These are phyloP conservation scores for Sphagnum contortum DNA, from an alignment of 225 moss, liverwort and hornwort species.

Conservation along the genomic window DNA sequence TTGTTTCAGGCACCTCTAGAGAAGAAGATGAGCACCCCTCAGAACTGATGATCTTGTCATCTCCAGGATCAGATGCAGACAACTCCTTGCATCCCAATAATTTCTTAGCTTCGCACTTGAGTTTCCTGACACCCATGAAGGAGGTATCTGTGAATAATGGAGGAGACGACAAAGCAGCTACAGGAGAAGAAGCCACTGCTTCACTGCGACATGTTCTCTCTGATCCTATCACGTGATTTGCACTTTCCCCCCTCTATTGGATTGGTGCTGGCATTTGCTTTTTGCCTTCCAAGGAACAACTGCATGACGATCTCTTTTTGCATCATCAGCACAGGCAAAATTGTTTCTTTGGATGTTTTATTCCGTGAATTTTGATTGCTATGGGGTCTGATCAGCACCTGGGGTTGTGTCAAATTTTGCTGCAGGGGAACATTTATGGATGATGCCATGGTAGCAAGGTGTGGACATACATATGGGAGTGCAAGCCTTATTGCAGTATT, in stretches of 20 bases:
- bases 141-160: too few species aligned
- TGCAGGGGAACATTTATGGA: slow-evolving; percentile 46
- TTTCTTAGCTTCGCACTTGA: neutral
- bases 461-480: slow-evolving; percentile 48
- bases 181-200: slow-evolving; percentile 2
- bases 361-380: too few species aligned
- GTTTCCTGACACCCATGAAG: slow-evolving; percentile 2
- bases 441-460: slow-evolving; percentile 55
- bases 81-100: neutral
- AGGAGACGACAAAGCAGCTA: slow-evolving; percentile 4
- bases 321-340: too few species aligned
- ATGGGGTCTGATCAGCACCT: too few species aligned
- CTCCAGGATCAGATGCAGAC: slow-evolving; percentile 6
- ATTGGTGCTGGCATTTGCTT: neutral
- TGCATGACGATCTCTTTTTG: too few species aligned
- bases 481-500: slow-evolving; percentile 22
- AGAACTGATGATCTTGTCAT: slow-evolving; percentile 1
- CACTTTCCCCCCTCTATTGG: too few species aligned
- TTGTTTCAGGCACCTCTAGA: neutral
- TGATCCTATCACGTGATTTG: slow-evolving; percentile 37
- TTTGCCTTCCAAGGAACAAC: too few species aligned
- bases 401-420: neutral
- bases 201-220: slow-evolving; percentile 34
- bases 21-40: neutral
- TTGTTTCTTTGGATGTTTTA: too few species aligned